These are phyloP conservation scores for Mortierella hygrophila DNA, from an alignment of 192 early-diverging fungal species.

Conservation along the genomic window DNA sequence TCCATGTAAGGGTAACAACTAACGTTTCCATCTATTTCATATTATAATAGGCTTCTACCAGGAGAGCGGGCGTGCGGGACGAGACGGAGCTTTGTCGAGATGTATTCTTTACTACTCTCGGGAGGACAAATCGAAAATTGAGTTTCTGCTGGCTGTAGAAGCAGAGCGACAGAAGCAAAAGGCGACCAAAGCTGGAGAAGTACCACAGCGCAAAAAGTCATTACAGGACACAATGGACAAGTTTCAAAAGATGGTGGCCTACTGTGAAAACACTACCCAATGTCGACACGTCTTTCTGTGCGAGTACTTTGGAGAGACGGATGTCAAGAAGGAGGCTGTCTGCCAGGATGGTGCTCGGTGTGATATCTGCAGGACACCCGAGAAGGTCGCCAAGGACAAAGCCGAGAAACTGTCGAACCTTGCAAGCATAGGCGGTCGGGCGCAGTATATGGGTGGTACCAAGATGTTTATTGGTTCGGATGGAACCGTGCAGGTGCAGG, in stretches of 20 bases:
- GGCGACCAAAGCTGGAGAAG: slow-evolving; percentile 69
- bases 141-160: slow-evolving; percentile 61
- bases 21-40: neutral
- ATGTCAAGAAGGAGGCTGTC: slow-evolving; percentile 55
- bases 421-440: neutral
- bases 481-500: slow-evolving; percentile 36
- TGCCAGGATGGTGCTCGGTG: slow-evolving; percentile 37
- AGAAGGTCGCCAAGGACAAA: slow-evolving; percentile 39
- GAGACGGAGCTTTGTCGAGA: slow-evolving; percentile 65
- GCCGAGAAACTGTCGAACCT: slow-evolving; percentile 20
- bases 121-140: slow-evolving; percentile 76
- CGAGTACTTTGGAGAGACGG: slow-evolving; percentile 90
- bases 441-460: slow-evolving; percentile 28
- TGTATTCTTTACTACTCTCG: slow-evolving; percentile 87
- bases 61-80: slow-evolving; percentile 76
- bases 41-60: slow-evolving; percentile 72
- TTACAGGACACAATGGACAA: slow-evolving; percentile 31
- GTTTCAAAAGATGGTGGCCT: slow-evolving; percentile 74
- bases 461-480: slow-evolving; percentile 24
- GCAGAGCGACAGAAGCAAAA: slow-evolving; percentile 71
- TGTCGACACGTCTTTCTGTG: slow-evolving; percentile 89
- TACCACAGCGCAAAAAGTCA: slow-evolving; percentile 4
- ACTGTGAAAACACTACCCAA: slow-evolving; percentile 85
- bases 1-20: neutral
- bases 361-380: slow-evolving; percentile 47